Base-by-base conservation (phyloP, 73 alveolate species). In the Paramecium biaurelia region DNA sequence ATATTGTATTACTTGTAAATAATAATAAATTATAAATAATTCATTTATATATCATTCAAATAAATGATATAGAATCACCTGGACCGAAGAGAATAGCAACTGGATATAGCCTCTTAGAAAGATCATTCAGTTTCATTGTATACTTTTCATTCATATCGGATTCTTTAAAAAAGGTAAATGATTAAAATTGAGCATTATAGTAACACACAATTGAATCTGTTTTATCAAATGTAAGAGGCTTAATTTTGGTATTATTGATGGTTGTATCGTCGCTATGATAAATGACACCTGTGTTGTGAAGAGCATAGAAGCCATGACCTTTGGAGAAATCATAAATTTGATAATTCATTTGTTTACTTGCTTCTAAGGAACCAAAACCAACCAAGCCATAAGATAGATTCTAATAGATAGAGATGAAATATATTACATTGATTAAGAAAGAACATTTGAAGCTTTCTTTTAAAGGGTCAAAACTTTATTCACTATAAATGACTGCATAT, bases 71-170 rank as follows among this genome's bases (percentile, higher is more conserved):
- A 7, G 76, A 58, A 58, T 58, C 76, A 9, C 76, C 76, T 24
- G 76, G 76, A 8, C 76, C 76, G 9, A 58, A 58, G 76, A 58
- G 76, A 58, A 58, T 58, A 4, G 76, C 76, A 58, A 58, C 76
- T 24, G 76, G 76, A 28, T 18, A 58, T 28, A 58, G 18, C 18
- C 38, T 58, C 34, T 21, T 58, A 58, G 42, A 24, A 24, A 35
- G 14, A 58, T 58, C 38, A 28, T 21, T 58, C 5, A 58, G 18
- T 58, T 58, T 58, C 76, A 58, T 58, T 4, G 38, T 28, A 20
- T 58, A 58, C 2, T 58, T 58, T 18, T 58, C 76, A 58, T 58
- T 58, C 18, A 18, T 58, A 58, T 58, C 20, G 18, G 76, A n/a
- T 58, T 58, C 76, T 58, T 58, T 58, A 58, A 18, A 58, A 6